phyloP scores from a whole-genome alignment of 495 filamentous ascomycete species.

The Penicillium cataractarum region DNA sequence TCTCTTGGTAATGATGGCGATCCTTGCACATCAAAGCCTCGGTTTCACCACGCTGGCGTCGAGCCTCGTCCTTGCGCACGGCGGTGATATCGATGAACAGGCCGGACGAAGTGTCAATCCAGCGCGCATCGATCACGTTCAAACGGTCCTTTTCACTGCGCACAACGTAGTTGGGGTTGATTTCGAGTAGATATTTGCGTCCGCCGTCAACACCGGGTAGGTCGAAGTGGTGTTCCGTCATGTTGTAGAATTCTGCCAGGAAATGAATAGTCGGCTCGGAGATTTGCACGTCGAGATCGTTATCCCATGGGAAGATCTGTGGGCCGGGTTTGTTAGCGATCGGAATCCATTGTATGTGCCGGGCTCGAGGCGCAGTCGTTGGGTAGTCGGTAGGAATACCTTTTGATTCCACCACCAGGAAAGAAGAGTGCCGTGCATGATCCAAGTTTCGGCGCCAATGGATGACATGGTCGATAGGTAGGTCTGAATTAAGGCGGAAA shows the following conservation, averaged over 20 bases:
- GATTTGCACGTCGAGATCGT: slow-evolving; percentile 63
- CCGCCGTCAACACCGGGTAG: slow-evolving; percentile 46
- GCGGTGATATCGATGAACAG: slow-evolving; percentile 68
- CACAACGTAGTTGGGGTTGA: slow-evolving; percentile 62
- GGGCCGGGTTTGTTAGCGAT: not conserved
- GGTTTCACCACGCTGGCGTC: slow-evolving; percentile 34
- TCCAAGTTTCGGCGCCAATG: slow-evolving; percentile 63
- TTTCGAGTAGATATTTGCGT: slow-evolving; percentile 58
- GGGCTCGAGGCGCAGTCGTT: not conserved
- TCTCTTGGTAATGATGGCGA: slow-evolving; percentile 56
- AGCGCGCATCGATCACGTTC: slow-evolving; percentile 65
- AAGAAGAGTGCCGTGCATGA: slow-evolving; percentile 64
- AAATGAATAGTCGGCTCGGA: slow-evolving; percentile 58
- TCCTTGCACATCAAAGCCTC: slow-evolving; percentile 61
- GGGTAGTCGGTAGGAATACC: too few relatives aligned
- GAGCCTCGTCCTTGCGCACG: slow-evolving; percentile 49
- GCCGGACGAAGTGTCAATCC: slow-evolving; percentile 63
- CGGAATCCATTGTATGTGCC: not conserved
- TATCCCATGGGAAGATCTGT: slow-evolving; percentile 65
- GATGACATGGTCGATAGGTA: slow-evolving; percentile 59
- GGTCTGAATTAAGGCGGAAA: slow-evolving; percentile 57
- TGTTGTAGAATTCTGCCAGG: slow-evolving; percentile 63
- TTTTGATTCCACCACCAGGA: slow-evolving; percentile 68
- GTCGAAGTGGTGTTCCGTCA: slow-evolving; percentile 60
- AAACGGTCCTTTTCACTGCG: slow-evolving; percentile 44